Base-by-base conservation (phyloP, 1,284 basidiomycete species). In the Thecaphora frezii region DNA sequence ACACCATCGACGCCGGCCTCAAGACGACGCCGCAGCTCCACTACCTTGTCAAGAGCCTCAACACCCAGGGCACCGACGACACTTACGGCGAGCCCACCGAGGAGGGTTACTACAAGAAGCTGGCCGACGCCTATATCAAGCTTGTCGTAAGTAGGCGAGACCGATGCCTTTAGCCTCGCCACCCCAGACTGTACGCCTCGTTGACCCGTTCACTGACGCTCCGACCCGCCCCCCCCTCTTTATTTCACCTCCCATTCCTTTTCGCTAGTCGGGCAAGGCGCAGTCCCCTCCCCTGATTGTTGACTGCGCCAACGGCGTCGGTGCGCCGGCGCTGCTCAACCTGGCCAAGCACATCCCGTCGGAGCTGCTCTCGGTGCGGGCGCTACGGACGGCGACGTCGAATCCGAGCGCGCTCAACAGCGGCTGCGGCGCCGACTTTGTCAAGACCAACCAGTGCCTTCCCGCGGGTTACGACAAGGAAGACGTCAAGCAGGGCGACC, bases 251-350 rank as follows among this genome's bases (percentile, higher is more conserved):
- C n/a, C n/a, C n/a, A n/a, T n/a, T n/a, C n/a, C 28, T 30, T 30
- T 14, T 30, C 28, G 28, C 58, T 16, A 36, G 33, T 36, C 54
- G 3, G 51, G 46, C 24, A 54, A 51, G 26, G 54, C 56, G 23
- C 51, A 60, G 46, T 44, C 56, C 39, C 41, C 84, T 3, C 85
- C 88, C 18, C 79, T 99, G 36, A 81, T 90, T 18, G 85, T 99
- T 39, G 96, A 99, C 80, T 98, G 96, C 78, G 96, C 96, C 25
- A 98, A 99, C 75, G 96, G 96, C 25, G 96, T 99, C 24, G 96
- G 96, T 36, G 87, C 90, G 10, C 82, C 63, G 43, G 66, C 76
- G 2, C 61, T 78, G n/a, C 55, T 56, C 38, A 56, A 57, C 25
- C 28, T 76, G 16, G 58, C 64, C 51, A 71, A 78, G 57, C 61